Evolutionary conservation across 2,329 filamentous ascomycete genomes (phyloP), one percentile per base, ranked within the genome.

Genomic region (Cladosporium sp.): DNA sequence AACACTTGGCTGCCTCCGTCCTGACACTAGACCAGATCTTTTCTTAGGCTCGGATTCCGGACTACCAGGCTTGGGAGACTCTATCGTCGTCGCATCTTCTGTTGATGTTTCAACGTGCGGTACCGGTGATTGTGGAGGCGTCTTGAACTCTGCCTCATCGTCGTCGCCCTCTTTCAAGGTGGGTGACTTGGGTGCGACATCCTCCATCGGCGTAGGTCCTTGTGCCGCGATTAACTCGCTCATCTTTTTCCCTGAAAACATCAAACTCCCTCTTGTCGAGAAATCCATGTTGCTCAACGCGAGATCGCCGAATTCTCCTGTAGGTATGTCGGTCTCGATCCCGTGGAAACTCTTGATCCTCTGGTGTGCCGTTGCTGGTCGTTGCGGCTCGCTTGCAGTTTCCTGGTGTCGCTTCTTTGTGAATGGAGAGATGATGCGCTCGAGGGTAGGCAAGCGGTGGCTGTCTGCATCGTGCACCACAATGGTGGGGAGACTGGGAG

Each of bases 231-330:
- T 70, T 64, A 76, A 66, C 13, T 73, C 54, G 70, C 70, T 34
- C 64, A 82, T 81, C 70, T 81, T 83, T 74, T 82, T 82, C 13
- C 83, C 84, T 34, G 81, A 83, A 68, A 86, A 75, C 67, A 88
- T 75, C 75, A 88, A 80, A 76, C 86, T 88, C 60, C 86, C 86
- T 64, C 86, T 79, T 64, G 84, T 85, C 14, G 85, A 87, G 70
- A 89, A 89, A 54, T 83, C 81, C 67, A 89, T 76, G 48, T 83
- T 80, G 61, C 81, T 79, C 43, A 80, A 76, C n/a, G 77, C 76
- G 63, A 86, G 70, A 39, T 83, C 84, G n/a, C 81, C 80, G 30
- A 88, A 74, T 46, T 84, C 84, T 39, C 80, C 80, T 2, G 80
- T 83, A 5, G 86, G 85, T 65, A 88, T 86, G 67, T 84, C 79